Percentiles rank a stretch among this genome's conserved stretches.
Conservation (phyloP, 1,139 yeast species). For the Geotrichum australiense region DNA sequence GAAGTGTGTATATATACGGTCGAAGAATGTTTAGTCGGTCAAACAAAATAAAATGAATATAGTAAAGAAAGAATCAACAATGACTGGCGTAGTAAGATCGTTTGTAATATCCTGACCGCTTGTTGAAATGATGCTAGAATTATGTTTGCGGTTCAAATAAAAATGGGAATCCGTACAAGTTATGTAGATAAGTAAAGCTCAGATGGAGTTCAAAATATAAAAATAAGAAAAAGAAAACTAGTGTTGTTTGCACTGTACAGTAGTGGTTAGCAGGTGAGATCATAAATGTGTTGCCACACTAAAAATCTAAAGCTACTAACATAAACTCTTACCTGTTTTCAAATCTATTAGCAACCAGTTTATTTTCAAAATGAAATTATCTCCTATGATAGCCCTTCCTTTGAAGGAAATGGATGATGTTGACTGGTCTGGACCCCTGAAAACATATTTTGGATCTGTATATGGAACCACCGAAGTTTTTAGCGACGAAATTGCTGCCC, state of each 20-base stretch:
- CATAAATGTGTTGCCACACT: slow-evolving; percentile 5
- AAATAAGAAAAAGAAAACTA: too few relatives aligned
- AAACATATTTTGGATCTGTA: slow-evolving; percentile 49
- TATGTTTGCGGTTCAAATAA: not conserved
- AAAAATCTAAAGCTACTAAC: not conserved
- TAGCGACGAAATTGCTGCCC: slow-evolving; percentile 46
- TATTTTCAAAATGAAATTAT: slow-evolving; percentile 26
- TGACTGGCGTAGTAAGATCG: too few relatives aligned
- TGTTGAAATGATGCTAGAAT: too few relatives aligned
- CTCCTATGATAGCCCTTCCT: slow-evolving; percentile 39
- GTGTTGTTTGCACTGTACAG: not conserved
- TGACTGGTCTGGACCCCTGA: slow-evolving; percentile 63
- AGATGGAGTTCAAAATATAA: too few relatives aligned
- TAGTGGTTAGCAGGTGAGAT: not conserved
- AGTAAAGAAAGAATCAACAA: too few relatives aligned
- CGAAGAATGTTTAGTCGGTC: not conserved
- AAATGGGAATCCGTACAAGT: too few relatives aligned
- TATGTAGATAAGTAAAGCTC: too few relatives aligned
- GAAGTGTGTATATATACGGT: too few relatives aligned
- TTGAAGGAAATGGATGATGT: slow-evolving; percentile 51
- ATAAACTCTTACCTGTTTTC: not conserved
- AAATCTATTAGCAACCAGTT: not conserved
- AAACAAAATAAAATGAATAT: not conserved
- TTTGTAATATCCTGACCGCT: too few relatives aligned
- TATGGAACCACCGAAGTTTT: slow-evolving; percentile 61